A percentile compares a stretch with the other conserved stretches of the same genome.
These are phyloP conservation scores for Roridomyces roridus DNA, from an alignment of 768 basidiomycete genomes.

Conservation along the genomic window DNA sequence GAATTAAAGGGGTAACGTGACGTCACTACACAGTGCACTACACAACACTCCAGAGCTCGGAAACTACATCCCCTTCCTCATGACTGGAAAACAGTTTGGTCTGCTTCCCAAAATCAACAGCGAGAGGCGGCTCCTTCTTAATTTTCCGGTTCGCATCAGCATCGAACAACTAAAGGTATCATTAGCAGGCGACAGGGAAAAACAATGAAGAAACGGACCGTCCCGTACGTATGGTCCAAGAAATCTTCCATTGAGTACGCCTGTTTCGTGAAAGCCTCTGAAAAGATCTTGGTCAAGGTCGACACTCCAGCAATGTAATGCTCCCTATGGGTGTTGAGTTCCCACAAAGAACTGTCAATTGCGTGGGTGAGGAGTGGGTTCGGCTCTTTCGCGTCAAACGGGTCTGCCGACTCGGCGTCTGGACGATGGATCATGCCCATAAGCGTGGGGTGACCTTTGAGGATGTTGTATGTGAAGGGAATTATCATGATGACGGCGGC, in stretches of 20 bases:
- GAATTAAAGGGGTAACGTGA: too few relatives aligned
- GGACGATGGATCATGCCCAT: slow-evolving; percentile 92
- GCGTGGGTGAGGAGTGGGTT: slow-evolving; percentile 84
- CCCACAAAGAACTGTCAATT: slow-evolving; percentile 91
- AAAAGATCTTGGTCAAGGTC: slow-evolving; percentile 85
- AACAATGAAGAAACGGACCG: slow-evolving; percentile 52
- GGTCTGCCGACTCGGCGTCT: slow-evolving; percentile 53
- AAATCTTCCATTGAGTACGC: slow-evolving; percentile 94
- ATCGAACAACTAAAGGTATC: slow-evolving; percentile 73
- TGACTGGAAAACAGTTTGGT: slow-evolving; percentile 32
- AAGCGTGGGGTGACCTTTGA: slow-evolving; percentile 89
- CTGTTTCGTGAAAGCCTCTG: slow-evolving; percentile 94
- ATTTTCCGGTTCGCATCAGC: slow-evolving; percentile 82
- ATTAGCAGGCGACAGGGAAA: slow-evolving; percentile 6
- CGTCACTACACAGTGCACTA: too few relatives aligned
- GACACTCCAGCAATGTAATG: slow-evolving; percentile 92
- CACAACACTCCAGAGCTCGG: slow-evolving; percentile 57
- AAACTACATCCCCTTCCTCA: slow-evolving; percentile 41
- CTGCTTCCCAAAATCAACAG: slow-evolving; percentile 46
- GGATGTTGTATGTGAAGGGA: slow-evolving; percentile 92
- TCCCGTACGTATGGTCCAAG: slow-evolving; percentile 89
- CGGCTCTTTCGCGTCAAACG: slow-evolving; percentile 67
- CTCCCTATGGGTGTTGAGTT: slow-evolving; percentile 74
- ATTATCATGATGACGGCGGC: slow-evolving; percentile 90
- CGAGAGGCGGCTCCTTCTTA: slow-evolving; percentile 76